These are phyloP conservation scores for Ophiostoma himal-ulmi DNA, from an alignment of 2,329 filamentous ascomycete genomes.

Conservation along the genomic window DNA sequence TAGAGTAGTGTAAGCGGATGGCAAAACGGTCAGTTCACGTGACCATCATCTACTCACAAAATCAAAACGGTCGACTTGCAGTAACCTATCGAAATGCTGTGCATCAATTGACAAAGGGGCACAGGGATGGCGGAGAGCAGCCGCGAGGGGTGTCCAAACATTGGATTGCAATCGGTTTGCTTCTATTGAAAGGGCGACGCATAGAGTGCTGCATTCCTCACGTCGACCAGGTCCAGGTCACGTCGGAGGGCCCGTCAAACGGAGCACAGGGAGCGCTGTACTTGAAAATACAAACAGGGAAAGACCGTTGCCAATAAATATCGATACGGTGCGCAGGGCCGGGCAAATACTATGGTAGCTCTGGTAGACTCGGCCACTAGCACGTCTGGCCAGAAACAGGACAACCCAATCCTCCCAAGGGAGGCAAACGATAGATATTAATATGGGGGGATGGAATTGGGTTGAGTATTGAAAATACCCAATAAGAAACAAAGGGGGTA, in stretches of 20 bases:
- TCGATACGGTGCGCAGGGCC: background rate
- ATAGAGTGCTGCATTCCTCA: conserved; percentile 10
- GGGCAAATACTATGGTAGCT: background rate
- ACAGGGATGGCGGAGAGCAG: background rate
- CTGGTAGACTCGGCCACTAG: background rate
- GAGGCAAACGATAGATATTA: background rate
- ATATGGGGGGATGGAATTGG: background rate
- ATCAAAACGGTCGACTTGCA: background rate
- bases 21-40: background rate
- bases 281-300: background rate
- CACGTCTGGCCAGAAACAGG: background rate
- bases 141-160: background rate
- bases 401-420: background rate
- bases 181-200: background rate
- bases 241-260: background rate
- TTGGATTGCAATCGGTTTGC: background rate
- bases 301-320: conserved; percentile 1
- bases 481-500: conserved; percentile 7
- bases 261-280: background rate
- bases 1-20: background rate
- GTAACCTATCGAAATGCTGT: background rate
- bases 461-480: conserved; percentile 12
- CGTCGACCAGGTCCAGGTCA: background rate
- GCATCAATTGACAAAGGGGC: conserved; percentile 5
- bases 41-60: background rate